These are phyloP conservation scores for Symbiodinium pilosum DNA, from an alignment of 73 alveolate species.

Conservation along the genomic window DNA sequence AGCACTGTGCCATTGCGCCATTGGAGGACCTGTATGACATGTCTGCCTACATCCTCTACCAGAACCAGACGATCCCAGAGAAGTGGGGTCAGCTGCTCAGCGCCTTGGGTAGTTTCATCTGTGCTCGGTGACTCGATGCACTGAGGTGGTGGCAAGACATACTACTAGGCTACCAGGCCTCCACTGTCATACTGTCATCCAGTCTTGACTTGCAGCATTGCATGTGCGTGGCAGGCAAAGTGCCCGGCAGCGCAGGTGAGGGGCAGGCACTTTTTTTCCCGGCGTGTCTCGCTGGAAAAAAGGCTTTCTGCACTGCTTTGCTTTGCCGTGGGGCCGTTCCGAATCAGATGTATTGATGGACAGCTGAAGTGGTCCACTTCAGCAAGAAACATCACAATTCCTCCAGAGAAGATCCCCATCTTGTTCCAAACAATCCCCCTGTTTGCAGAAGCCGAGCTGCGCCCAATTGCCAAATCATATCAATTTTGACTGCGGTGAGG, in stretches of 20 bases:
- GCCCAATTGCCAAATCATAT: not conserved
- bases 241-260: constrained; percentile 14
- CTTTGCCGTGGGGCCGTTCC: too few species aligned
- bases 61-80: constrained; percentile 86
- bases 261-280: not conserved
- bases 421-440: too few species aligned
- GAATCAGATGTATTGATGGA: too few species aligned
- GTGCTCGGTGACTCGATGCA: not conserved
- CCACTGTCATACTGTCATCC: not conserved
- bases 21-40: constrained; percentile 57
- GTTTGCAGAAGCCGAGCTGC: too few species aligned
- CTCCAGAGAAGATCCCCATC: too few species aligned
- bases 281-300: not conserved
- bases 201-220: not conserved
- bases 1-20: not conserved
- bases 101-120: not conserved
- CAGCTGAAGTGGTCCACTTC: not conserved
- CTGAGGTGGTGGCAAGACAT: not conserved
- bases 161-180: constrained; percentile 14
- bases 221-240: not conserved
- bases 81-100: constrained; percentile 54
- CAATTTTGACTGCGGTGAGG: not conserved
- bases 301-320: not conserved
- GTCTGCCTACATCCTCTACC: constrained; percentile 83
- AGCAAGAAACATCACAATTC: too few species aligned